Percentiles rank a stretch among this genome's conserved stretches.
Evolutionary conservation across 495 filamentous ascomycete genomes (phyloP).

Genomic region (Daldinia grandis): DNA sequence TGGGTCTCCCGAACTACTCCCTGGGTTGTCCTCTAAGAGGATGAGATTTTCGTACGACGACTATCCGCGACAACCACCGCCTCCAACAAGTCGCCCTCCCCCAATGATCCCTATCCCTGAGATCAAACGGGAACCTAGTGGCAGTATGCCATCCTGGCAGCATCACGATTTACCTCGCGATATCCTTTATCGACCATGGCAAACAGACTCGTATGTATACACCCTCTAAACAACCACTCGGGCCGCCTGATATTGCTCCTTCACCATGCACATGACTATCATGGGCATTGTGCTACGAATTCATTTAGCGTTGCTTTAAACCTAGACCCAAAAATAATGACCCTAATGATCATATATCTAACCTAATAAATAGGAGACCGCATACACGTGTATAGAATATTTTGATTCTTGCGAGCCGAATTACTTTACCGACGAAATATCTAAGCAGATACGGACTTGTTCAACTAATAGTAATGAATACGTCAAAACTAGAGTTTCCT

Average conservation of each 20-base stretch:
- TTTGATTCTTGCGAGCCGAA: slow-evolving; percentile 47
- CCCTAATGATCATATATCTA: slow-evolving; percentile 18
- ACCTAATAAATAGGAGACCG: slow-evolving; percentile 64
- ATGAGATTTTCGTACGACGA: slow-evolving; percentile 53
- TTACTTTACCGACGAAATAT: not conserved
- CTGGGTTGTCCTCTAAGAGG: slow-evolving; percentile 50
- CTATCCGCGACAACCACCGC: slow-evolving; percentile 47
- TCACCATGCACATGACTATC: not conserved
- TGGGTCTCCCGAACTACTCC: slow-evolving; percentile 41
- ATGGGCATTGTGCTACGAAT: not conserved
- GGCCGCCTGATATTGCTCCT: slow-evolving; percentile 19
- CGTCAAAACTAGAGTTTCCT: not conserved
- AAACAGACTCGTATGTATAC: slow-evolving; percentile 68
- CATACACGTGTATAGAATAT: slow-evolving; percentile 74
- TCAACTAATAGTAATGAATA: slow-evolving; percentile 2
- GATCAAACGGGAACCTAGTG: slow-evolving; percentile 36
- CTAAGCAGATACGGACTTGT: not conserved
- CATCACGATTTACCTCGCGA: slow-evolving; percentile 56
- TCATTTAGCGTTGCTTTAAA: slow-evolving; percentile 18
- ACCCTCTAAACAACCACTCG: slow-evolving; percentile 52
- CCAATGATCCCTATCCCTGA: slow-evolving; percentile 50
- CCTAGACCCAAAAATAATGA: slow-evolving; percentile 50
- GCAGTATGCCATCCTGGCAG: slow-evolving; percentile 47
- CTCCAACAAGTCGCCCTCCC: slow-evolving; percentile 38
- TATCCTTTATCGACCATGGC: slow-evolving; percentile 65